Evolutionary conservation across 2,329 filamentous ascomycete genomes (phyloP), one percentile per base, ranked within the genome.

Genomic region (Aspergillus sp.): DNA sequence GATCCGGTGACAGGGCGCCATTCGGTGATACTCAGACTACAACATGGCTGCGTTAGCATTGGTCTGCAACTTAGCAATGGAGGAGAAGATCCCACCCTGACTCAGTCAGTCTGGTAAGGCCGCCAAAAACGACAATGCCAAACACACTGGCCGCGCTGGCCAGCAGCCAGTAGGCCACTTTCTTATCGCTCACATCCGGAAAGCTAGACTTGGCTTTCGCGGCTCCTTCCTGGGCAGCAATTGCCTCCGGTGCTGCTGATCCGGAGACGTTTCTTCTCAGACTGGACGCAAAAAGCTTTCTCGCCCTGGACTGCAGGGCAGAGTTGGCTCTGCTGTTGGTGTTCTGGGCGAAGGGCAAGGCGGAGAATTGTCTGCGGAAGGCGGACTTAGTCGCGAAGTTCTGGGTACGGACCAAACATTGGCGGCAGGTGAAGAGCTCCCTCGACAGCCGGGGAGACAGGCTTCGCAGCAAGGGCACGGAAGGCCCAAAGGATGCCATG

Each of bases 1-100:
- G 92, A 93, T 67, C 95, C 95, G 8, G 95, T 98, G 47, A 99
- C 93, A 53, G 95, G 95, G 68, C 88, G 89, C 95, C 95, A 99
- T 90, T 99, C 95, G 64, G 95, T 99, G 70, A 99, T 99, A 75
- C 93, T 97, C 66, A 99, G 84, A 49, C 94, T 96, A 66, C 64
- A 59, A 57, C 19, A 50, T 15, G 6, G 50, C 41, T 36, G 21
- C 2, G n/a, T 53, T 17, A 59, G 36, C 39, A 23, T 66, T 59
- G 19, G 52, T n/a, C 13, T 23, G 4, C 17, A 23, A 38, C 5
- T 19, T 27, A 17, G 38, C 6, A 15, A 36, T 13, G 11, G 11
- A 36, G 4, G 11, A 27, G 27, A 17, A 19, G 15, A 32, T 47
- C 60, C 30, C 62, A 96, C 92, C 92, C 95, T 67, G 95, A 99